phyloP scores from a whole-genome alignment of 495 filamentous ascomycete genomes.

The Parathielavia appendiculata region DNA sequence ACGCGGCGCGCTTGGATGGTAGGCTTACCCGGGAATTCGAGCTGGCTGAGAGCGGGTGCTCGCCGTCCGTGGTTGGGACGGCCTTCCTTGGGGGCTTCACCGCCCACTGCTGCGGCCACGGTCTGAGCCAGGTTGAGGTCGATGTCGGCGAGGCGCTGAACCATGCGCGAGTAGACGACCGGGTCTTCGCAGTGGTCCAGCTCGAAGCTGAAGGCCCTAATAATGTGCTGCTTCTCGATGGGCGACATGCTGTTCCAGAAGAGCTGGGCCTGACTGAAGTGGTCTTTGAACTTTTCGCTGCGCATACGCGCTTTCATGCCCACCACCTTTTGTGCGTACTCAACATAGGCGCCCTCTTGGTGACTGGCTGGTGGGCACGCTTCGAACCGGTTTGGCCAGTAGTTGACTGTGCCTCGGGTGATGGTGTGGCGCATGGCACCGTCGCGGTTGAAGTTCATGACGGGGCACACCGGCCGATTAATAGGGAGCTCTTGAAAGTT shows the following conservation, averaged over 20 bases:
- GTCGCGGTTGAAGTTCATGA: conserved; percentile 76
- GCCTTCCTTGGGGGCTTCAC: conserved; percentile 49
- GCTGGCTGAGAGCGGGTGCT: conserved; percentile 61
- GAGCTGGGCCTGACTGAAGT: conserved; percentile 64
- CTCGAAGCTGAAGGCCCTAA: conserved; percentile 71
- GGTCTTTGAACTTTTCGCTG: conserved; percentile 76
- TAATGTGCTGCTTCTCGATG: conserved; percentile 66
- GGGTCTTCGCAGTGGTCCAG: conserved; percentile 87
- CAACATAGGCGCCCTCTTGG: conserved; percentile 61
- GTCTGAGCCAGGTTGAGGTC: conserved; percentile 63
- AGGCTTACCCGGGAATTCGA: conserved; percentile 58
- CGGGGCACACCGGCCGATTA: conserved; percentile 69
- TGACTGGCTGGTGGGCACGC: conserved; percentile 54
- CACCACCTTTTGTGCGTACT: conserved; percentile 59
- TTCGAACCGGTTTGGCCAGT: conserved; percentile 80
- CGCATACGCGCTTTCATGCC: conserved; percentile 67
- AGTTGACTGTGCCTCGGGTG: conserved; percentile 65
- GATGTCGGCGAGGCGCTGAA: conserved; percentile 64
- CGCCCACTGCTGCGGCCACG: conserved; percentile 64
- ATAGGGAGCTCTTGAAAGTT: conserved; percentile 88
- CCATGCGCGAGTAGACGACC: conserved; percentile 69
- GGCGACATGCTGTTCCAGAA: conserved; percentile 76
- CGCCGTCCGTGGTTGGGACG: conserved; percentile 62
- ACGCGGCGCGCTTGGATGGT: conserved; percentile 69
- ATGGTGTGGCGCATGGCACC: conserved; percentile 58